These are phyloP conservation scores for Macaranga tanarius DNA, from an alignment of 441 rosid species.

Conservation along the genomic window DNA sequence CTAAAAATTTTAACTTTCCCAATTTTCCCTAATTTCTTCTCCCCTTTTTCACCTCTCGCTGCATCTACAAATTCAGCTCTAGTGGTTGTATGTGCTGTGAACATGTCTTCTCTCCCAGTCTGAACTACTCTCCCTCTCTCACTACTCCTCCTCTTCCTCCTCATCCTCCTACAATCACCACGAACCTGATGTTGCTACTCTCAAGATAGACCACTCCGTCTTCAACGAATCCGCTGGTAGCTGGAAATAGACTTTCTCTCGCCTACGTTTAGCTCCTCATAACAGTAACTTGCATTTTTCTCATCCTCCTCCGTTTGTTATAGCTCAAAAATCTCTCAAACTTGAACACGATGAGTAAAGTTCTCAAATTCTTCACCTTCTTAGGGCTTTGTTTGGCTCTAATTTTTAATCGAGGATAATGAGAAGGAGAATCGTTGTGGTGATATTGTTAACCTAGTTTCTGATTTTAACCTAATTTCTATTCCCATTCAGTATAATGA, in stretches of 20 bases:
- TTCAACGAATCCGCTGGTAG: slow-evolving; percentile 96
- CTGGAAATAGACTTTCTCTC: slow-evolving; percentile 85
- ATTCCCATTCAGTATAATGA: slow-evolving; percentile 40
- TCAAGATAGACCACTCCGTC: slow-evolving; percentile 79
- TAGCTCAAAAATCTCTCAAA: slow-evolving; percentile 22
- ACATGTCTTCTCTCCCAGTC: slow-evolving; percentile 60
- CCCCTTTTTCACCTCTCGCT: no score
- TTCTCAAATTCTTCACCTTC: slow-evolving; percentile 42
- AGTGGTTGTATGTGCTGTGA: no score
- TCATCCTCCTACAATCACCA: slow-evolving; percentile 29
- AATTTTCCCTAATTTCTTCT: no score
- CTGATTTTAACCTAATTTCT: slow-evolving; percentile 36
- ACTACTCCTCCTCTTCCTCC: slow-evolving; percentile 37
- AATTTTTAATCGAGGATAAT: neutral
- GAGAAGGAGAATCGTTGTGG: neutral
- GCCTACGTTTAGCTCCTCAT: slow-evolving; percentile 69
- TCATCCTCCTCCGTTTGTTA: slow-evolving; percentile 15
- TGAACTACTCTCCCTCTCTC: slow-evolving; percentile 56
- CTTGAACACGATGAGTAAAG: slow-evolving; percentile 44
- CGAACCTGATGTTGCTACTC: slow-evolving; percentile 51
- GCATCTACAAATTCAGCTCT: no score
- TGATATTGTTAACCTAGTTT: slow-evolving; percentile 35
- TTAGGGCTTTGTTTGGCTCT: slow-evolving; percentile 60
- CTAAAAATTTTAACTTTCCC: no score
- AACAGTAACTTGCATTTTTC: slow-evolving; percentile 27